A percentile compares a stretch with the other conserved stretches of the same genome.
These are phyloP conservation scores for Talaromyces liani DNA, from an alignment of 495 filamentous ascomycete genomes.

Conservation along the genomic window DNA sequence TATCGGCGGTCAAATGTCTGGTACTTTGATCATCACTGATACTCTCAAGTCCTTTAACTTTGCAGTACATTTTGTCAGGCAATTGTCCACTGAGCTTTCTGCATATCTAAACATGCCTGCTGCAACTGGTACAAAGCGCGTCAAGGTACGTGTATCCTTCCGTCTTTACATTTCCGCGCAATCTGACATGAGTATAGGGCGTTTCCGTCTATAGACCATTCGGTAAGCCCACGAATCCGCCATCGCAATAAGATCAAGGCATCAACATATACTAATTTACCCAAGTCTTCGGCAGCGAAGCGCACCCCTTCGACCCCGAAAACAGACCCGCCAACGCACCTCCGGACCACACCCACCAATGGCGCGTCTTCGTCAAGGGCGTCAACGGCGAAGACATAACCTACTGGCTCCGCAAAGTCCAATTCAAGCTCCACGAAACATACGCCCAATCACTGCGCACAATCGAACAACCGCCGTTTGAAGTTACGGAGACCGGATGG, in stretches of 20 bases:
- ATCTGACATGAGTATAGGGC: constrained; percentile 37
- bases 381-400: constrained; percentile 80
- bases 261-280: background rate
- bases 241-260: constrained; percentile 9
- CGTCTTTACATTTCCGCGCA: background rate
- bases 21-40: background rate
- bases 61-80: background rate
- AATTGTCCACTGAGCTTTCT: background rate
- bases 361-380: constrained; percentile 87
- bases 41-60: background rate
- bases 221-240: constrained; percentile 23
- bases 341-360: constrained; percentile 85
- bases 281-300: constrained; percentile 72
- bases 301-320: constrained; percentile 63
- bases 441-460: constrained; percentile 82
- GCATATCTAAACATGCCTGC: constrained; percentile 41
- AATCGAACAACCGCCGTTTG: constrained; percentile 69
- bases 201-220: constrained; percentile 71
- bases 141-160: constrained; percentile 36
- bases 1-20: background rate
- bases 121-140: constrained; percentile 48
- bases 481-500: constrained; percentile 89
- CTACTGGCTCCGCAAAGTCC: constrained; percentile 93
- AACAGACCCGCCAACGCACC: constrained; percentile 53
- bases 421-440: constrained; percentile 95